These are phyloP conservation scores for Agaricus sinodeliciosus DNA, from an alignment of 768 basidiomycete species.

Conservation along the genomic window DNA sequence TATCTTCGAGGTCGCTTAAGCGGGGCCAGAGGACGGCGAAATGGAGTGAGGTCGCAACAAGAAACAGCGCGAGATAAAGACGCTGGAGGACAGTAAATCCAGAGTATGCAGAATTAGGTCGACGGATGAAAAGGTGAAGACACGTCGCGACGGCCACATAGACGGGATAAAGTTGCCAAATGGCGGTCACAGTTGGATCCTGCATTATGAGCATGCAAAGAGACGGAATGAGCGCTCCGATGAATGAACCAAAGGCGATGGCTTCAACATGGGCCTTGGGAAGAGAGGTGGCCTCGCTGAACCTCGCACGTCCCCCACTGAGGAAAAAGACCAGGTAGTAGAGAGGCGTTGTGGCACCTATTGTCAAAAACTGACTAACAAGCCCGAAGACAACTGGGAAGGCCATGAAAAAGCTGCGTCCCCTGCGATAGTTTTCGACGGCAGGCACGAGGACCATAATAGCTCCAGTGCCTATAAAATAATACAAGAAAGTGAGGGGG, in stretches of 20 bases:
- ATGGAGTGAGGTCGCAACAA: conserved; percentile 36
- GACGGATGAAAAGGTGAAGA: conserved; percentile 33
- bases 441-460: conserved; percentile 35
- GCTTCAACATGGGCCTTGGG: conserved; percentile 45
- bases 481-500: conserved; percentile 26
- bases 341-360: conserved; percentile 37
- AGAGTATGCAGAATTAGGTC: conserved; percentile 25
- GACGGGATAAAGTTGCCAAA: conserved; percentile 52
- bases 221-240: conserved; percentile 42
- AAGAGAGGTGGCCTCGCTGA: conserved; percentile 16
- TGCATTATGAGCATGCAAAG: conserved; percentile 34
- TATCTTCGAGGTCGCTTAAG: conserved; percentile 20
- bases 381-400: conserved; percentile 36
- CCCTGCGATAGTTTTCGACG: conserved; percentile 37
- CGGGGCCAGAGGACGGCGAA: conserved; percentile 32
- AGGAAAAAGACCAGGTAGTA: conserved; percentile 43
- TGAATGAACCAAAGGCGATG: conserved; percentile 39
- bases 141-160: conserved; percentile 34
- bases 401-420: conserved; percentile 27
- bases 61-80: conserved; percentile 33
- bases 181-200: conserved; percentile 37
- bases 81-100: conserved; percentile 30
- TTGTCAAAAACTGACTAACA: conserved; percentile 32
- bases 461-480: conserved; percentile 27
- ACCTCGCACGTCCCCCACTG: conserved; percentile 21